Evolutionary conservation across 306 rosid genomes (phyloP).

Genomic region (Prunus campanulata): DNA sequence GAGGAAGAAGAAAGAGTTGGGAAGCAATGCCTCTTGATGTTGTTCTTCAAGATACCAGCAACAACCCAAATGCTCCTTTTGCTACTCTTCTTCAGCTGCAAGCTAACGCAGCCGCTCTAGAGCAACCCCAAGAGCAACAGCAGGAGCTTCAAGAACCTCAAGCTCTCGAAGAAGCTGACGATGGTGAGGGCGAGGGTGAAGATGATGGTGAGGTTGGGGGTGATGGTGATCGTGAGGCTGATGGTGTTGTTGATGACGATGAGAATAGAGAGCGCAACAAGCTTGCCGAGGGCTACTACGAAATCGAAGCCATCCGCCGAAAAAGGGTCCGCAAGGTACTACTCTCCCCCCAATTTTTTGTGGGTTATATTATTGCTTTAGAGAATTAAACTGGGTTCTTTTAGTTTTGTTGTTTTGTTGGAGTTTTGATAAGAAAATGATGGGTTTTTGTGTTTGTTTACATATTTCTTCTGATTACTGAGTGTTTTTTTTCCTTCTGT

Average conservation of each 20-base stretch:
- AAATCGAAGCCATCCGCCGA: slow-evolving; percentile 82
- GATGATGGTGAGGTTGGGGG: slow-evolving; percentile 19
- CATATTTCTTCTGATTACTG: slow-evolving; percentile 24
- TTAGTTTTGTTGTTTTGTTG: neutral
- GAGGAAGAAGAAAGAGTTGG: slow-evolving; percentile 43
- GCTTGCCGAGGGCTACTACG: slow-evolving; percentile 72
- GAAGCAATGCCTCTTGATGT: slow-evolving; percentile 34
- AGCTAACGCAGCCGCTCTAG: neutral
- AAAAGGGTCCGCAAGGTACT: slow-evolving; percentile 76
- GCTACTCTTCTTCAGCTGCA: neutral
- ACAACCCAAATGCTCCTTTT: neutral
- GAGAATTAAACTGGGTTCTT: neutral
- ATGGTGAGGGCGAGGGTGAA: slow-evolving; percentile 27
- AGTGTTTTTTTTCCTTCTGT: neutral
- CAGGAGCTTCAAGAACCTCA: slow-evolving; percentile 22
- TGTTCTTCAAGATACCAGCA: neutral
- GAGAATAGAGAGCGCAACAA: slow-evolving; percentile 30
- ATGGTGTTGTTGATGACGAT: slow-evolving; percentile 27
- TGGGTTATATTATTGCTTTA: neutral
- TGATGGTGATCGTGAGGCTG: slow-evolving; percentile 34
- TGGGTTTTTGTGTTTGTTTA: neutral
- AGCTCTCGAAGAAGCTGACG: neutral
- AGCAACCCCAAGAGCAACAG: neutral
- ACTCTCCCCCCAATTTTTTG: neutral
- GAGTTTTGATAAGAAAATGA: neutral